A percentile compares a stretch with the other conserved stretches of the same genome.
Conservation (phyloP, 2,329 filamentous ascomycete species). For the Pyrenophora seminiperda region DNA sequence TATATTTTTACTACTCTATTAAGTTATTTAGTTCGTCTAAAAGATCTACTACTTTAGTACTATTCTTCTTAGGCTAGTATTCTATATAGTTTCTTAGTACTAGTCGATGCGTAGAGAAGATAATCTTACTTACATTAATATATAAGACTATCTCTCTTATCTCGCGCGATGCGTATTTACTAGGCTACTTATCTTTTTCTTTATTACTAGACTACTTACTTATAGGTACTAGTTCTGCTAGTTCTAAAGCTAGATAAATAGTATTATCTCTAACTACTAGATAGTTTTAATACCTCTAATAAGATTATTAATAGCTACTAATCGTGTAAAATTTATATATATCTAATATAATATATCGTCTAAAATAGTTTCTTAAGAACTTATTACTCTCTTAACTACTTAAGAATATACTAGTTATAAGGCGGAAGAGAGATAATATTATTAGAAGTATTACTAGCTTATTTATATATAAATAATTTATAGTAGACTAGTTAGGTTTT, state of each 20-base stretch:
- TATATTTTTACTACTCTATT: neutral
- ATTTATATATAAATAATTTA: slow-evolving; percentile 9
- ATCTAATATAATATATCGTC: slow-evolving; percentile 2
- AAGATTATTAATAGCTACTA: neutral
- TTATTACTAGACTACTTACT: neutral
- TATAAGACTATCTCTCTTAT: neutral
- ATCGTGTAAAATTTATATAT: neutral
- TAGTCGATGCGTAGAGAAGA: neutral
- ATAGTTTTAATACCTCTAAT: neutral
- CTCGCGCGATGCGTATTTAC: neutral
- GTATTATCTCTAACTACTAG: neutral
- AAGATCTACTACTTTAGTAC: neutral
- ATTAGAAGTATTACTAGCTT: neutral
- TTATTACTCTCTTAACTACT: neutral
- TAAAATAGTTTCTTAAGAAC: slow-evolving; percentile 2
- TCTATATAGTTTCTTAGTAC: neutral
- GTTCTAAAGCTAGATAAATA: neutral
- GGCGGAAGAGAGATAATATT: neutral
- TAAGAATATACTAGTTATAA: neutral
- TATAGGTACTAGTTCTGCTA: neutral
- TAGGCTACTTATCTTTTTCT: neutral
- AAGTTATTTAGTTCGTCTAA: neutral
- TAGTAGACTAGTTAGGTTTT: neutral
- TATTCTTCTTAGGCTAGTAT: neutral
- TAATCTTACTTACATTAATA: neutral